Base-by-base conservation (phyloP, 305 asterid species). In the Plantago coronopus region DNA sequence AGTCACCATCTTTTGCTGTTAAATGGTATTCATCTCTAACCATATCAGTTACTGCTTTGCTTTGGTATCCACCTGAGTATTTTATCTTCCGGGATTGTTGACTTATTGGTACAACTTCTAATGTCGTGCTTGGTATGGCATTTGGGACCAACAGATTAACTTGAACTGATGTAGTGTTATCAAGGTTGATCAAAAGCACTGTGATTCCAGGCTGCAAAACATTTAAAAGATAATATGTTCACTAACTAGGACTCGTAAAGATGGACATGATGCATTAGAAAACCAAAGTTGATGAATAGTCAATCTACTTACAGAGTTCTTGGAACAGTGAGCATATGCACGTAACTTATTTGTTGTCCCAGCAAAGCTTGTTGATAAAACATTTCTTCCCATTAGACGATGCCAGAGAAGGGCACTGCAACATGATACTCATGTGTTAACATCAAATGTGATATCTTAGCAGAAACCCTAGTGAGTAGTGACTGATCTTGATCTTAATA, bases 351-450 rank as follows among this genome's bases (percentile, higher is more conserved):
- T 78, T 4, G 81, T 79, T 66, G 81, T 79, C 64, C 90, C 94
- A 3, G 16, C 40, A 55, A 79, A 83, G 48, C 70, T 76, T 19
- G 96, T 82, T 5, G 86, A 73, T 14, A 91, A 69, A 69, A 86
- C 94, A 12, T 48, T 67, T 65, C 71, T 77, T 59, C 96, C 95
- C 95, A 91, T 88, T 63, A 91, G 77, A 31, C 87, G 93, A 64
- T 91, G 94, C 98, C 98, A 91, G 17, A 91, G 90, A 49, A 91
- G 88, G 34, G 95, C 96, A 59, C 95, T 91, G 61, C 13, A 38
- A 19, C 46, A 37, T 17, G 14, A 38, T 37, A 17, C 56, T n/a
- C 0, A 5, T 13, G 23, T 22, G 8, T 5, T 51, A 51, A 51
- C 57, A 14, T 51, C 12, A 23, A 14, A 23, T 14, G 17, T 23